These are phyloP conservation scores for Ascochyta koolunga DNA, from an alignment of 2,329 filamentous ascomycete genomes.

Conservation along the genomic window DNA sequence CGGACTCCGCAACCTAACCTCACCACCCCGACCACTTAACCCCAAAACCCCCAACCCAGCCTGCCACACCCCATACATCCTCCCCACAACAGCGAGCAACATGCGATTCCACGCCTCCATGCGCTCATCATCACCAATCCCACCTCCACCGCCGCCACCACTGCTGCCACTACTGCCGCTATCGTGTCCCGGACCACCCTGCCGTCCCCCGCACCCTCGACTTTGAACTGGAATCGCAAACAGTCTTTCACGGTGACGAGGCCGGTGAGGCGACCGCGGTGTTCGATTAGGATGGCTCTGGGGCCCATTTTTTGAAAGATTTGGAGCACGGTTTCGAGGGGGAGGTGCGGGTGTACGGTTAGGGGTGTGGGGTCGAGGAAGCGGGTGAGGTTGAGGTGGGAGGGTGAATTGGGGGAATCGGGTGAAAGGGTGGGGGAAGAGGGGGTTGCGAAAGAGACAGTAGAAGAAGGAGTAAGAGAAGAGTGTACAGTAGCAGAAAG, in stretches of 20 bases:
- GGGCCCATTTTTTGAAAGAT: slow-evolving; percentile 98
- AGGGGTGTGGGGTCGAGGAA: slow-evolving; percentile 91
- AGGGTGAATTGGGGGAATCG: not conserved
- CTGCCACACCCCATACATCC: slow-evolving; percentile 26
- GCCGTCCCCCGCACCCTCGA: slow-evolving; percentile 85
- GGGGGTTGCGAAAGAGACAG: slow-evolving; percentile 65
- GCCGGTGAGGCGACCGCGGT: slow-evolving; percentile 80
- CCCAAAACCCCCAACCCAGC: slow-evolving; percentile 25
- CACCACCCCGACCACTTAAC: slow-evolving; percentile 21
- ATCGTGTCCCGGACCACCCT: slow-evolving; percentile 52
- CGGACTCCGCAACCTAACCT: slow-evolving; percentile 39
- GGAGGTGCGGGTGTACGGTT: slow-evolving; percentile 86
- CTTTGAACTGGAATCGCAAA: slow-evolving; percentile 95
- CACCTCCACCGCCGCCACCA: slow-evolving; percentile 2
- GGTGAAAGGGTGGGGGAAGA: no score
- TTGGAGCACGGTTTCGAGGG: slow-evolving; percentile 97
- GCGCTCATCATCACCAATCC: slow-evolving; percentile 27
- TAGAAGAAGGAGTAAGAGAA: no score
- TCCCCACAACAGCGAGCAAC: slow-evolving; percentile 24
- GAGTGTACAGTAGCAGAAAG: slow-evolving; percentile 64
- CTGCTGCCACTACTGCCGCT: no score
- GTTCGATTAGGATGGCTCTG: slow-evolving; percentile 89
- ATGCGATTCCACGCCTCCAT: slow-evolving; percentile 37
- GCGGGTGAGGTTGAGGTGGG: slow-evolving; percentile 74
- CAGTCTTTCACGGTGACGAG: slow-evolving; percentile 97